phyloP scores from a whole-genome alignment of 305 asterid species.

The Solanum hybrid region DNA sequence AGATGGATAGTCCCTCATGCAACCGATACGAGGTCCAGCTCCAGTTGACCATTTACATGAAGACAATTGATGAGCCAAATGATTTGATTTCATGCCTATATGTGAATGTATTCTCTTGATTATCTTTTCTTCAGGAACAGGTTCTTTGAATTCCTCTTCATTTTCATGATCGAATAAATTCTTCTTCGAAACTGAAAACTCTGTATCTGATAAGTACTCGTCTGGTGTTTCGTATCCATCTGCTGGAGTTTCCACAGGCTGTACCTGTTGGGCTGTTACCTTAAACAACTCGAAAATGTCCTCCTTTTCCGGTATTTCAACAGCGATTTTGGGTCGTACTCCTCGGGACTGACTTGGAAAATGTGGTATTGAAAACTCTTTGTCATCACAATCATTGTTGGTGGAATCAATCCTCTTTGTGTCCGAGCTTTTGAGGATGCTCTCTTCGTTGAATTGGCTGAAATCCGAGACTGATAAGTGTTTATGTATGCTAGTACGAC shows the following conservation, averaged over 20 bases:
- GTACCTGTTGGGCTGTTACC: not conserved
- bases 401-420: conserved; percentile 27
- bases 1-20: conserved; percentile 74
- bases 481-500: conserved; percentile 17
- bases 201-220: not conserved
- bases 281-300: conserved; percentile 28
- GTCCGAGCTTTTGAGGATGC: conserved; percentile 4
- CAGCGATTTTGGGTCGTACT: conserved; percentile 39
- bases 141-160: not conserved
- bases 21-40: conserved; percentile 88
- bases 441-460: conserved; percentile 12
- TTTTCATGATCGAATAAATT: conserved; percentile 14
- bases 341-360: conserved; percentile 27
- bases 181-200: not conserved
- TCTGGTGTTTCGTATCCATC: conserved; percentile 7
- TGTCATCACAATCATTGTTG: conserved; percentile 13
- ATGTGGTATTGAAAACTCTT: not conserved
- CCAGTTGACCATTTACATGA: conserved; percentile 82
- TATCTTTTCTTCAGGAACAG: conserved; percentile 13
- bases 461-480: conserved; percentile 43
- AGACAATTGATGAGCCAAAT: conserved; percentile 59
- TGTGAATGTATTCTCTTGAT: conserved; percentile 48
- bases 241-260: conserved; percentile 2
- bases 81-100: conserved; percentile 57
- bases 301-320: conserved; percentile 48